A percentile compares a stretch with the other conserved stretches of the same genome.
Conservation (phyloP, 441 rosid genomes). For the Pelargonium exstipulatum region DNA sequence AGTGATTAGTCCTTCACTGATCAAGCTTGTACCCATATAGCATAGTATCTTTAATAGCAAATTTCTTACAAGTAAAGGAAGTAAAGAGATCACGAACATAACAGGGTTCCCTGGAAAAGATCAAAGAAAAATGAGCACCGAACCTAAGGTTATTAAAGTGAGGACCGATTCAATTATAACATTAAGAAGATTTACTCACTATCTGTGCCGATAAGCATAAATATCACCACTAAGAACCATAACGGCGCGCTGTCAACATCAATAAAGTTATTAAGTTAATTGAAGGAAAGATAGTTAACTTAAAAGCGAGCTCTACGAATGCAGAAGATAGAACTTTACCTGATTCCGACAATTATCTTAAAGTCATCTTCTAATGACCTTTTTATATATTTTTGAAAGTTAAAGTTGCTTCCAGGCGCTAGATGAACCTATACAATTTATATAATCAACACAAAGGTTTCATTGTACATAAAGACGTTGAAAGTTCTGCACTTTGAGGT, state of each 20-base stretch:
- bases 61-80: conserved; percentile 70
- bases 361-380: conserved; percentile 87
- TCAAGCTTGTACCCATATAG: not conserved
- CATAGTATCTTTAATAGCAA: not conserved
- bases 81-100: conserved; percentile 47
- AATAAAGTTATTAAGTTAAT: conserved; percentile 11
- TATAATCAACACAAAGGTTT: not conserved
- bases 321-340: conserved; percentile 29
- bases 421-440: conserved; percentile 55
- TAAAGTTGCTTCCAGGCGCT: conserved; percentile 67
- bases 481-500: conserved; percentile 8
- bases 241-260: conserved; percentile 55
- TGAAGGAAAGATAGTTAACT: not conserved
- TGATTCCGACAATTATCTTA: conserved; percentile 70
- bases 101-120: conserved; percentile 63
- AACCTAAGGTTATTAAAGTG: conserved; percentile 5
- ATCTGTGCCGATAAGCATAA: conserved; percentile 64
- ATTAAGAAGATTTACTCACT: conserved; percentile 35
- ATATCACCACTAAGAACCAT: conserved; percentile 70
- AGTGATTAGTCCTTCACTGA: conserved; percentile 10
- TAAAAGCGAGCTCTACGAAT: not conserved
- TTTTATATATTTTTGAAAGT: conserved; percentile 75
- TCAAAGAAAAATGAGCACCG: not conserved
- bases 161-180: not conserved
- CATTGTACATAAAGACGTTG: not conserved